Evolutionary conservation across 345 rosid genomes (phyloP).

Genomic region (Sonneratia caseolaris): DNA sequence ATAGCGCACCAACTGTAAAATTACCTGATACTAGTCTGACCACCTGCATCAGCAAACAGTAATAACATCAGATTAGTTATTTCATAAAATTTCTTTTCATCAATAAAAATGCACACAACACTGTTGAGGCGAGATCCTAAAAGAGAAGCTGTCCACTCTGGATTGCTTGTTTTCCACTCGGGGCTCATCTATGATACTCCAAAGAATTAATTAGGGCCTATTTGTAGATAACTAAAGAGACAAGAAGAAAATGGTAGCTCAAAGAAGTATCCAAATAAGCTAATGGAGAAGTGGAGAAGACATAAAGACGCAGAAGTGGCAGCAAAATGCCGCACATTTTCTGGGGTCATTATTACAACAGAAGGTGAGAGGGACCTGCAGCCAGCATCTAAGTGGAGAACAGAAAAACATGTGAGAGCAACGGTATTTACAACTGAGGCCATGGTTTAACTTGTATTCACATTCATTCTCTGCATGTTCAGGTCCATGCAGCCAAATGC

Average conservation of each 20-base stretch:
- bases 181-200: neutral
- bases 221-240: neutral
- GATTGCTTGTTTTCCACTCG: neutral
- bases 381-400: no score
- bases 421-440: neutral
- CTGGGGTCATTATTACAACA: no score
- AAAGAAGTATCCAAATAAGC: no score
- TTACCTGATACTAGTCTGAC: conserved; percentile 75
- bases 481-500: neutral
- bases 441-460: neutral
- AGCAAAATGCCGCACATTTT: no score
- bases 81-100: neutral
- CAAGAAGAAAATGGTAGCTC: neutral
- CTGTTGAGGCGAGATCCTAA: neutral
- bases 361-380: no score
- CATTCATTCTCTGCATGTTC: neutral
- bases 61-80: conserved; percentile 9
- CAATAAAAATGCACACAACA: conserved; percentile 5
- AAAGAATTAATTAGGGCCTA: neutral
- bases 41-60: conserved; percentile 37
- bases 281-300: no score
- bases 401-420: neutral
- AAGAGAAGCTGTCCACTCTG: neutral
- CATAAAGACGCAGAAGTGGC: no score
- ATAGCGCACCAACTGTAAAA: neutral